Evolutionary conservation across 1,284 basidiomycete species (phyloP).

Genomic region (Sanghuangporus weigelae): DNA sequence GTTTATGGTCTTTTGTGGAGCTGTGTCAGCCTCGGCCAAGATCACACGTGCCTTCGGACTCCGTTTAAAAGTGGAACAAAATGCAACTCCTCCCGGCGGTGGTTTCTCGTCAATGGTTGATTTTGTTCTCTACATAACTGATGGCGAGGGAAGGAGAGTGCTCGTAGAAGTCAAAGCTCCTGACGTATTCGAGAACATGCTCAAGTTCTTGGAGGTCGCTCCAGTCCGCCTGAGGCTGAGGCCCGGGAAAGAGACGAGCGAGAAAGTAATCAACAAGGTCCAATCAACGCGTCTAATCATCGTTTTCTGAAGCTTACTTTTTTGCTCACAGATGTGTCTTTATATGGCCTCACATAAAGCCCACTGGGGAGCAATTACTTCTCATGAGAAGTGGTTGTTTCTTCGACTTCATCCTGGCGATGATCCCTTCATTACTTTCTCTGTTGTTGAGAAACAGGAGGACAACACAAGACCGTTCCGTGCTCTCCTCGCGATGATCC

Average conservation of each 20-base stretch:
- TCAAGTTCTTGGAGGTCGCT: neutral
- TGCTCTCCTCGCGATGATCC: neutral
- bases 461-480: conserved; percentile 1
- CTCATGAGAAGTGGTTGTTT: neutral
- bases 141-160: neutral
- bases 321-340: neutral
- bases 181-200: neutral
- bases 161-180: neutral
- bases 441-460: neutral
- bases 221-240: neutral
- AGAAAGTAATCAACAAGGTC: neutral
- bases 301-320: no score
- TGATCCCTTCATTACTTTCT: neutral
- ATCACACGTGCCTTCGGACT: neutral
- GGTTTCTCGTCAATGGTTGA: neutral
- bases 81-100: neutral
- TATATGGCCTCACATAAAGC: neutral
- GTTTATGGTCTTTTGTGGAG: neutral
- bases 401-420: neutral
- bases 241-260: neutral
- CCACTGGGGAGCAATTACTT: neutral
- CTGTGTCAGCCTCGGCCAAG: neutral
- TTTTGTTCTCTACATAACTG: neutral
- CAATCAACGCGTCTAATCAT: neutral
- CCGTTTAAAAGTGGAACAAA: neutral